phyloP scores from a whole-genome alignment of 495 filamentous ascomycete genomes.

The Aspergillus biplanus region DNA sequence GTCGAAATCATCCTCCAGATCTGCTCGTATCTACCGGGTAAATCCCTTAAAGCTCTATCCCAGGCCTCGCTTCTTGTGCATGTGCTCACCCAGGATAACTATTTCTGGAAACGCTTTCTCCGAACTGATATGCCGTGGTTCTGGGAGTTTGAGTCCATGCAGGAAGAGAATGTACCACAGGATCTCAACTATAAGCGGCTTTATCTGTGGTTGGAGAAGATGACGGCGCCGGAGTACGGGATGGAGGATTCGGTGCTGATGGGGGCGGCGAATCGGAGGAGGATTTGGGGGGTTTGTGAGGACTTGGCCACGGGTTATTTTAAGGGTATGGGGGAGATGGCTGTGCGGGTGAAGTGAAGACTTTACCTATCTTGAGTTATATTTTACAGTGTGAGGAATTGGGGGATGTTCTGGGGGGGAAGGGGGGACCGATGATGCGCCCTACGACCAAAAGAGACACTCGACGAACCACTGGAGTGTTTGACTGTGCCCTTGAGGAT shows the following conservation, averaged over 20 bases:
- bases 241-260: constrained; percentile 24
- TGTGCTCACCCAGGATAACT: constrained; percentile 25
- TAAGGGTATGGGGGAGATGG: background rate
- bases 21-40: constrained; percentile 26
- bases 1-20: constrained; percentile 26
- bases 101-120: constrained; percentile 27
- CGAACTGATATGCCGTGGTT: constrained; percentile 31
- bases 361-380: too few relatives aligned
- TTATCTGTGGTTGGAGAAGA: constrained; percentile 22
- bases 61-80: constrained; percentile 25
- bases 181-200: constrained; percentile 26
- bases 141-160: constrained; percentile 16
- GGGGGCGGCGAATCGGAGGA: constrained; percentile 25
- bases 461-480: too few relatives aligned
- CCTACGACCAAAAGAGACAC: too few relatives aligned
- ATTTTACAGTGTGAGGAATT: too few relatives aligned
- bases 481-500: too few relatives aligned
- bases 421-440: background rate
- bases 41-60: constrained; percentile 18
- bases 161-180: background rate
- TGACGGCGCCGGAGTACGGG: constrained; percentile 23
- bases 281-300: constrained; percentile 28
- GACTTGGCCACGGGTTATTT: constrained; percentile 12
- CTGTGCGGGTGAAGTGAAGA: too few relatives aligned
- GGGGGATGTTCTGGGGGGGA: background rate